Evolutionary conservation across 768 basidiomycete genomes (phyloP).

Genomic region (Termitomyces sp.): DNA sequence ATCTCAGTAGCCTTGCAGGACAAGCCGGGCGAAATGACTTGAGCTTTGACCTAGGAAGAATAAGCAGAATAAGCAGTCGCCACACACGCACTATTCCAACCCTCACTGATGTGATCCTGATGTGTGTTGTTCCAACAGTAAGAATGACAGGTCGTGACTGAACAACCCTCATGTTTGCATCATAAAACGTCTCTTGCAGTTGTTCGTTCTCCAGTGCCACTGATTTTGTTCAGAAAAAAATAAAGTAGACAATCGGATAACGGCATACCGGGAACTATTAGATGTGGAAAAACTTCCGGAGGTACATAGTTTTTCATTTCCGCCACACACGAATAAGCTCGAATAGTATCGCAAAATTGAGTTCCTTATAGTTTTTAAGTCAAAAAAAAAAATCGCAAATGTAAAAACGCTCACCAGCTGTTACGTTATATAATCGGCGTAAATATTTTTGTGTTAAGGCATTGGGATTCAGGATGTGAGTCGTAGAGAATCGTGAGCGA

Average conservation of each 20-base stretch:
- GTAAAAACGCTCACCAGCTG: conserved; percentile 33
- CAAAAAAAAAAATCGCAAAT: not conserved
- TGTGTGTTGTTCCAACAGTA: conserved; percentile 62
- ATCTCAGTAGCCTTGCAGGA: conserved; percentile 81
- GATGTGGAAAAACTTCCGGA: conserved; percentile 36
- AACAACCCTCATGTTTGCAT: conserved; percentile 66
- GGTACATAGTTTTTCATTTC: conserved; percentile 60
- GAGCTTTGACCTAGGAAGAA: conserved; percentile 55
- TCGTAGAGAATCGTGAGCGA: conserved; percentile 51
- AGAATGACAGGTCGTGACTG: conserved; percentile 72
- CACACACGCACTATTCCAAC: not conserved
- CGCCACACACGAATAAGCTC: conserved; percentile 58
- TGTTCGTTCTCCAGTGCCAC: conserved; percentile 62
- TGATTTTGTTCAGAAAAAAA: conserved; percentile 20
- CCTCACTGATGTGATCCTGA: conserved; percentile 73
- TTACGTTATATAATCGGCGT: conserved; percentile 72
- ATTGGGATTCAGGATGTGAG: conserved; percentile 76
- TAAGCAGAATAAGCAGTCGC: conserved; percentile 4
- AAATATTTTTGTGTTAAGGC: conserved; percentile 67
- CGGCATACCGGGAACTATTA: conserved; percentile 54
- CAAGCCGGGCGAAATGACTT: conserved; percentile 61
- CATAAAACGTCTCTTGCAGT: conserved; percentile 42
- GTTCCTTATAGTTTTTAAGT: conserved; percentile 33
- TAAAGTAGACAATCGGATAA: not conserved
- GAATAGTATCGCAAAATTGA: conserved; percentile 47